phyloP scores from a whole-genome alignment of 179 eudicot genomes.

The Kewa caespitosa region DNA sequence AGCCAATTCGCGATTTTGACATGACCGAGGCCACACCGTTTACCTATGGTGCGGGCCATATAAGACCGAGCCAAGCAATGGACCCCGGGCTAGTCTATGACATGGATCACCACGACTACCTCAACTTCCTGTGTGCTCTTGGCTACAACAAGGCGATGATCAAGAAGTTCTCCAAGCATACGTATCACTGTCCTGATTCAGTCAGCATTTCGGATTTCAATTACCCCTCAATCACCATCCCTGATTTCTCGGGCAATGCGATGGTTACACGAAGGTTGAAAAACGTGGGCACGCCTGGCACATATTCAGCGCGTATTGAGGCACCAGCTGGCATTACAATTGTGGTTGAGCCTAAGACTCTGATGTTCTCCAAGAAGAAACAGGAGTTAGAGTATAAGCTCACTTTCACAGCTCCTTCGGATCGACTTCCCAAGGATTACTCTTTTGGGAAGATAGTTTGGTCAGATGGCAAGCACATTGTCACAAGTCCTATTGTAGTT shows the following conservation, averaged over 20 bases:
- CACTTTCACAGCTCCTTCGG: background rate
- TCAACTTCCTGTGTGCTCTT: conserved; percentile 26
- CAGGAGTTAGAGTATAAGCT: conserved; percentile 19
- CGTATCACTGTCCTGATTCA: conserved; percentile 14
- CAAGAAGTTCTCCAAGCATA: background rate
- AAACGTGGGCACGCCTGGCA: conserved; percentile 24
- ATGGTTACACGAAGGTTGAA: conserved; percentile 22
- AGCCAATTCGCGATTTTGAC: conserved; percentile 10
- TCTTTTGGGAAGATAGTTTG: conserved; percentile 22
- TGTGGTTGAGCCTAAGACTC: conserved; percentile 19
- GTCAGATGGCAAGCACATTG: conserved; percentile 30
- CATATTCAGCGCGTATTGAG: conserved; percentile 10
- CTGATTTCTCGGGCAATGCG: background rate
- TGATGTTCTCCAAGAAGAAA: conserved; percentile 1
- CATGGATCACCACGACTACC: conserved; percentile 23
- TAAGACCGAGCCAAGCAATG: conserved; percentile 28
- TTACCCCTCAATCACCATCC: conserved; percentile 24
- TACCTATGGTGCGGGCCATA: conserved; percentile 35
- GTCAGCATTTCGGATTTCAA: conserved; percentile 15
- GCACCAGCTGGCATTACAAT: conserved; percentile 16
- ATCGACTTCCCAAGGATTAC: conserved; percentile 3
- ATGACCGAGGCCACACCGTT: conserved; percentile 31
- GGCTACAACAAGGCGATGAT: conserved; percentile 8
- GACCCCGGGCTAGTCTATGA: conserved; percentile 36
- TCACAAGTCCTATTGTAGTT: conserved; percentile 21